Evolutionary conservation across 1,284 basidiomycete species (phyloP), one percentile per base, ranked within the genome.

Genomic region (Phylloboletellus chloephorus): DNA sequence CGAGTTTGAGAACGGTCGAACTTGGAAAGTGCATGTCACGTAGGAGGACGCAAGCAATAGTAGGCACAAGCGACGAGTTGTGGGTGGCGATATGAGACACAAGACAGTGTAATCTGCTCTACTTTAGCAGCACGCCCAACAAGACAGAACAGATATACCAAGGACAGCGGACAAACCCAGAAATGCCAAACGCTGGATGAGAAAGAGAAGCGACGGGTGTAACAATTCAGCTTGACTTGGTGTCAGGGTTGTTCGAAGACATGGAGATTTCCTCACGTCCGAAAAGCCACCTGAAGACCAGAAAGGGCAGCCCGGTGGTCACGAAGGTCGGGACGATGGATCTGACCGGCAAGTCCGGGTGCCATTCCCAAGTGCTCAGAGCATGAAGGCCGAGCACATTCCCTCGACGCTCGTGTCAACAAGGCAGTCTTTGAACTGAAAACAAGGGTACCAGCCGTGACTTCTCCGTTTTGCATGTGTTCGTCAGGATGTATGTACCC

Each of bases 401-500:
- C 7, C 61, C 66, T 68, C 50, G 3, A 30, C 29, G 38, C 32
- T 23, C 26, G 7, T 11, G 39, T 49, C 40, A 57, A 47, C 31
- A 37, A 42, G 5, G 19, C 13, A 29, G 39, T 9, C 32, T 10
- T 31, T 16, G 25, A 30, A 28, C 17, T 24, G 30, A 28, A 46
- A 43, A 26, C n/a, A 30, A 42, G 33, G 26, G 37, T 49, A 67
- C 67, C 67, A 36, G 67, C 63, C 17, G 54, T 57, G n/a, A 62
- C 52, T 46, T 69, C 68, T 28, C 62, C 68, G 43, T 64, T 68
- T 51, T 69, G 67, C 48, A 68, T 66, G 46, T 67, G 57, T 49
- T 69, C 67, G 43, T 69, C 68, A 6, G 68, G 67, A 41, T 69
- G 68, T 34, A 69, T 68, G 46, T 68, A 69, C 1, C 61, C 67